Evolutionary conservation across 179 eudicot species (phyloP).

Genomic region (Drosera spatulata): DNA sequence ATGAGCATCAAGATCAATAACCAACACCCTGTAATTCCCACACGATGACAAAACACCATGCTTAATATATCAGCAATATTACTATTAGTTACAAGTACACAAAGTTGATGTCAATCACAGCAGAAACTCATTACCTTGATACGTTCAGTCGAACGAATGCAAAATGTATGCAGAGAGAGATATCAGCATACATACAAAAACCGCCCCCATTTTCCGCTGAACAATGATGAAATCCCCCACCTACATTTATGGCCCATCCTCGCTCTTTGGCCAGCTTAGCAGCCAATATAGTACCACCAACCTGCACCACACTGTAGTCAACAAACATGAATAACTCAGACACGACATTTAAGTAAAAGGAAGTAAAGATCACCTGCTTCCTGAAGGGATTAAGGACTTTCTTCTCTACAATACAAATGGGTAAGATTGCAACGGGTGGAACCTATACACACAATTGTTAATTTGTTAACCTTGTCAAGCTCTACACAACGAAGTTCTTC

Average conservation of each 20-base stretch:
- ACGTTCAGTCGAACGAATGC: conserved; percentile 56
- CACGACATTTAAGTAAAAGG: not conserved
- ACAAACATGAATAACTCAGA: conserved; percentile 1
- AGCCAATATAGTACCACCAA: conserved; percentile 84
- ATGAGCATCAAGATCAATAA: conserved; percentile 97
- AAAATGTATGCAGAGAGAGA: conserved; percentile 72
- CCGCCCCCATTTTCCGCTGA: conserved; percentile 84
- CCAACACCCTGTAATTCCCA: conserved; percentile 57
- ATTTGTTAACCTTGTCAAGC: too few species aligned
- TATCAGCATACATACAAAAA: conserved; percentile 91
- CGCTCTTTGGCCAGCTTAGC: conserved; percentile 88
- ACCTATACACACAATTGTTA: conserved; percentile 31
- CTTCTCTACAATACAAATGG: conserved; percentile 61
- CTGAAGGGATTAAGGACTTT: conserved; percentile 78
- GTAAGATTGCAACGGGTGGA: conserved; percentile 82
- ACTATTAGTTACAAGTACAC: not conserved
- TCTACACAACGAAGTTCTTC: too few species aligned
- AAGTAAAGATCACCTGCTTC: conserved; percentile 49
- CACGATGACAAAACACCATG: conserved; percentile 7
- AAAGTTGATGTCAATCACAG: not conserved
- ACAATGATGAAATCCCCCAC: conserved; percentile 98
- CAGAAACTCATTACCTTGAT: conserved; percentile 36
- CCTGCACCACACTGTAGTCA: conserved; percentile 26
- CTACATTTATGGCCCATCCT: conserved; percentile 97
- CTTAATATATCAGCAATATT: not conserved